Percentiles rank a stretch among this genome's conserved stretches.
These are phyloP conservation scores for Trichothecium roseum DNA, from an alignment of 2,329 filamentous ascomycete genomes.

Conservation along the genomic window DNA sequence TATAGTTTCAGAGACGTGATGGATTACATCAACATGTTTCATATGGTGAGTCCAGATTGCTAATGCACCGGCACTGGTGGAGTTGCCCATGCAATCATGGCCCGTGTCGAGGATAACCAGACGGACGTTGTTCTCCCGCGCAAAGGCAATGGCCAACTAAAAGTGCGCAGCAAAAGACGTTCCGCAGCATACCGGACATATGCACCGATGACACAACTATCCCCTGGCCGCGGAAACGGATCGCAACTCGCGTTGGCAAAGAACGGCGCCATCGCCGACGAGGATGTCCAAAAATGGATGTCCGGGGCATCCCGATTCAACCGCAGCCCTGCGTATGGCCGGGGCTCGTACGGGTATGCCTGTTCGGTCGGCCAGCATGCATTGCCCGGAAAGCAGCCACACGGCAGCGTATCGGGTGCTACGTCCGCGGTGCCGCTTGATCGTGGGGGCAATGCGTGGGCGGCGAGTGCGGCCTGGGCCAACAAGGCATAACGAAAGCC, in stretches of 20 bases:
- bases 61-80: constrained; percentile 27
- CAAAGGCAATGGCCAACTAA: constrained; percentile 20
- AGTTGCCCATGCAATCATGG: constrained; percentile 22
- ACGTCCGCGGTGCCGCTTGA: no score
- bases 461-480: no score
- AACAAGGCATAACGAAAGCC: no score
- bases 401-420: constrained; percentile 9
- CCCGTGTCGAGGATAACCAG: constrained; percentile 24
- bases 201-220: constrained; percentile 27
- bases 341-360: constrained; percentile 35
- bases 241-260: constrained; percentile 26
- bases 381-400: constrained; percentile 39
- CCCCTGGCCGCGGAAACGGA: constrained; percentile 24
- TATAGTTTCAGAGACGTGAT: constrained; percentile 11
- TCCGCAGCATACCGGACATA: constrained; percentile 23
- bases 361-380: constrained; percentile 37
- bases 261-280: constrained; percentile 27
- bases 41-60: constrained; percentile 27
- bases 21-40: constrained; percentile 28
- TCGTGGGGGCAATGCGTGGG: no score
- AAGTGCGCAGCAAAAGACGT: constrained; percentile 7
- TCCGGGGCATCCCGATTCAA: constrained; percentile 20
- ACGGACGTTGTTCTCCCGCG: constrained; percentile 28
- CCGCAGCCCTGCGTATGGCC: constrained; percentile 26
- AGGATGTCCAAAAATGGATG: constrained; percentile 21